Conservation (phyloP, 495 filamentous ascomycete genomes). For the Aspergillus haitiensis region DNA sequence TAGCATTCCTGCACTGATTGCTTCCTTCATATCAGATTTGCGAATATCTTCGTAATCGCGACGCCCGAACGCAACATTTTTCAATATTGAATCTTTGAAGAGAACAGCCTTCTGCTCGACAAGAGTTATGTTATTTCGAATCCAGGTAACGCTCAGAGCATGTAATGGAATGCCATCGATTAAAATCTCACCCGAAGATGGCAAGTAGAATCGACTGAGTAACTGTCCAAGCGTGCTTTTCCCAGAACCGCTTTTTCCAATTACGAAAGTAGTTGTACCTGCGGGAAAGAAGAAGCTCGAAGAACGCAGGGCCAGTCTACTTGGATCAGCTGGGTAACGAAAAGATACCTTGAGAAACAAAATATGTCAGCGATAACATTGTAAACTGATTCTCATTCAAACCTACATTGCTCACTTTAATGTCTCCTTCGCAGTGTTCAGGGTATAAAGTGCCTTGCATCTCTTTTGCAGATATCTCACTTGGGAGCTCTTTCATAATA, state of each 20-base stretch:
- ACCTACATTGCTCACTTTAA: slow-evolving; percentile 70
- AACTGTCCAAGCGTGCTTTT: slow-evolving; percentile 89
- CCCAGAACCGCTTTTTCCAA: slow-evolving; percentile 86
- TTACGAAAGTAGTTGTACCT: slow-evolving; percentile 74
- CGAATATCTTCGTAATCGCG: slow-evolving; percentile 49
- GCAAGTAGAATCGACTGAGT: slow-evolving; percentile 72
- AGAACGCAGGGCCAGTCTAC: slow-evolving; percentile 59
- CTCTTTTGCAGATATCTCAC: slow-evolving; percentile 28
- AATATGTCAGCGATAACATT: not conserved
- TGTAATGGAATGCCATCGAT: slow-evolving; percentile 68
- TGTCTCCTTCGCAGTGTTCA: slow-evolving; percentile 58
- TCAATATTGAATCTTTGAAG: slow-evolving; percentile 79
- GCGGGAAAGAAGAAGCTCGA: slow-evolving; percentile 67
- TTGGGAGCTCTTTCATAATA: slow-evolving; percentile 34
- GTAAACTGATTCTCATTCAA: not conserved
- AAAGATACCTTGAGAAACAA: slow-evolving; percentile 62
- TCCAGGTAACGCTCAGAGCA: slow-evolving; percentile 66
- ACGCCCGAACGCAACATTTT: slow-evolving; percentile 79
- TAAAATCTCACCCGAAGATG: slow-evolving; percentile 61
- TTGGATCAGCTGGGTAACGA: slow-evolving; percentile 74
- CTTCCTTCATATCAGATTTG: slow-evolving; percentile 53
- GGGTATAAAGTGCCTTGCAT: slow-evolving; percentile 30
- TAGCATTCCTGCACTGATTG: slow-evolving; percentile 65
- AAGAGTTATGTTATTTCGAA: slow-evolving; percentile 75
- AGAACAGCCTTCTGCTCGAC: slow-evolving; percentile 81